These are phyloP conservation scores for Kwoniella dejecticola DNA, from an alignment of 768 basidiomycete species.

Conservation along the genomic window DNA sequence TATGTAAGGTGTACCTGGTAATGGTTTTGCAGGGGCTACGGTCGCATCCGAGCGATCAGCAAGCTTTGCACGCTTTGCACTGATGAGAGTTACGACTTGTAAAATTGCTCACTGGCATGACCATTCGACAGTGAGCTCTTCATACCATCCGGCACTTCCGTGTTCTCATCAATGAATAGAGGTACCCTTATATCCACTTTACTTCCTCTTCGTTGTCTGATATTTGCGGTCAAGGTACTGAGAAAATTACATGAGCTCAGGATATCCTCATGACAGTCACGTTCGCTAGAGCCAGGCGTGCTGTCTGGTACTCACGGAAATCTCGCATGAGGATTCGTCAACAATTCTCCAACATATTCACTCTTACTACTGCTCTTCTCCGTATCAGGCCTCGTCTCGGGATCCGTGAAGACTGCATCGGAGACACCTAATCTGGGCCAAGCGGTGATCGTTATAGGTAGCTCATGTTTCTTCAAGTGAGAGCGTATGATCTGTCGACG, in stretches of 20 bases:
- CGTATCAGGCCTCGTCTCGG: slow-evolving; percentile 76
- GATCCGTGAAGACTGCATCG: slow-evolving; percentile 81
- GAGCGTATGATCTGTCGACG: slow-evolving; percentile 80
- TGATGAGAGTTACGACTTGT: neutral
- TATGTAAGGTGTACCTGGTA: slow-evolving; percentile 63
- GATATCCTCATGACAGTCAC: slow-evolving; percentile 83
- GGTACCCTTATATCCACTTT: slow-evolving; percentile 96
- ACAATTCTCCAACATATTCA: slow-evolving; percentile 89
- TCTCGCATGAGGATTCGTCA: slow-evolving; percentile 94
- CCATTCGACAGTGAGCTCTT: slow-evolving; percentile 64
- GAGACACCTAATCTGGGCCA: slow-evolving; percentile 88
- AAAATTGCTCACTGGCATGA: slow-evolving; percentile 67
- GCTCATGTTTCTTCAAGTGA: slow-evolving; percentile 79
- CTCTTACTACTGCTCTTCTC: slow-evolving; percentile 75
- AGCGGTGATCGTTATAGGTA: slow-evolving; percentile 91
- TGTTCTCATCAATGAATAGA: slow-evolving; percentile 81
- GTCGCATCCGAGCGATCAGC: neutral
- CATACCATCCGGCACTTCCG: slow-evolving; percentile 53
- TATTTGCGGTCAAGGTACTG: slow-evolving; percentile 97
- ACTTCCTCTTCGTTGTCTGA: slow-evolving; percentile 81
- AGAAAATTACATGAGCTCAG: no score
- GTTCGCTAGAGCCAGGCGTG: no score
- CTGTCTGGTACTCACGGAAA: slow-evolving; percentile 97
- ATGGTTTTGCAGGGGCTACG: slow-evolving; percentile 26
- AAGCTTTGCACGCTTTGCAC: no score